Percentiles rank a stretch among this genome's conserved stretches.
Conservation (phyloP, 495 filamentous ascomycete species). For the Penicillium coffeae region DNA sequence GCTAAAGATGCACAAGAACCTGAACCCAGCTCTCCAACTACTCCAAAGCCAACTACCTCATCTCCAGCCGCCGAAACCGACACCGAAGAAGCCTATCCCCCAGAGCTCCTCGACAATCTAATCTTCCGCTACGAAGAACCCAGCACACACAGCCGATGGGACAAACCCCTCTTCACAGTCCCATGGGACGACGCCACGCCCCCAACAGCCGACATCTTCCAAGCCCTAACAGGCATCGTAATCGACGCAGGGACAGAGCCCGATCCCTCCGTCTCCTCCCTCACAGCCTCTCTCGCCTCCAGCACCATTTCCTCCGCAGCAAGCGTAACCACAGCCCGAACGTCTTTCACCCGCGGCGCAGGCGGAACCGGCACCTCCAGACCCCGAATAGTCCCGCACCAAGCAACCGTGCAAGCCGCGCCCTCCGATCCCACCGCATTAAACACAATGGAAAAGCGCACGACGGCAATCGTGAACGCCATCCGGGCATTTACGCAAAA, state of each 20-base stretch:
- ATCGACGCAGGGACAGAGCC: conserved; percentile 33
- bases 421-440: conserved; percentile 73
- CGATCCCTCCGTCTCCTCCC: conserved; percentile 16
- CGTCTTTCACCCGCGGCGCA: conserved; percentile 12
- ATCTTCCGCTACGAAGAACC: conserved; percentile 96
- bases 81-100: conserved; percentile 55
- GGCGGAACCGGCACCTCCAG: conserved; percentile 11
- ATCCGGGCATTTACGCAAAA: conserved; percentile 59
- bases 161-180: conserved; percentile 88
- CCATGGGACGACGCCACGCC: conserved; percentile 72
- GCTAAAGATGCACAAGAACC: no score
- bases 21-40: not conserved
- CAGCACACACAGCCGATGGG: conserved; percentile 92
- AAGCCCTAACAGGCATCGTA: conserved; percentile 54
- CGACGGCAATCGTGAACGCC: conserved; percentile 73
- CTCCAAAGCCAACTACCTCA: not conserved
- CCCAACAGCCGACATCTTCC: conserved; percentile 72
- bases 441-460: conserved; percentile 78
- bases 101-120: conserved; percentile 81
- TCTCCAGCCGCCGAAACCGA: conserved; percentile 1
- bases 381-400: conserved; percentile 64
- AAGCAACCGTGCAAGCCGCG: conserved; percentile 69
- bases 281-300: conserved; percentile 23
- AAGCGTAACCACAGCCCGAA: conserved; percentile 25
- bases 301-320: conserved; percentile 29